Conservation (phyloP, 495 filamentous ascomycete species). For the Cercophora newfieldiana region DNA sequence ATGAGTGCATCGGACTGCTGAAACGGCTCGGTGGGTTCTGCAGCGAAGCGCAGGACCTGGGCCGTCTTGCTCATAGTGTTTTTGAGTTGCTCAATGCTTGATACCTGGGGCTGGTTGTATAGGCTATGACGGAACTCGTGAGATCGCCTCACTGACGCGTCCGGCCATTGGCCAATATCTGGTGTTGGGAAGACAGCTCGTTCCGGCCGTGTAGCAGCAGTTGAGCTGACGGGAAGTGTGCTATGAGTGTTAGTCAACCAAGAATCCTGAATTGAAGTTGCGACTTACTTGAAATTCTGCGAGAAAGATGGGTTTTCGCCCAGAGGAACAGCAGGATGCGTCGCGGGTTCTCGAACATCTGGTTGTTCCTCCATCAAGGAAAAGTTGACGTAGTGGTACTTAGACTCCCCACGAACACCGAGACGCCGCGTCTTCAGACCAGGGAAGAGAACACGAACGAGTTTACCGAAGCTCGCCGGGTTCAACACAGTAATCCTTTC, state of each 20-base stretch:
- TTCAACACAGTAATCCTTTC: slow-evolving; percentile 92
- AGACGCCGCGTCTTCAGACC: slow-evolving; percentile 88
- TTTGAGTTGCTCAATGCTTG: slow-evolving; percentile 45
- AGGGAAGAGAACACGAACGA: slow-evolving; percentile 93
- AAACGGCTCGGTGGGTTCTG: slow-evolving; percentile 51
- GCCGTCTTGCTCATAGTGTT: slow-evolving; percentile 55
- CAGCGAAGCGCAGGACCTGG: slow-evolving; percentile 66
- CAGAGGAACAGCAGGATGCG: slow-evolving; percentile 40
- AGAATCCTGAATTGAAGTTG: not conserved
- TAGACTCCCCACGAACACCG: slow-evolving; percentile 93
- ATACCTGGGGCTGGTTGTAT: slow-evolving; percentile 52
- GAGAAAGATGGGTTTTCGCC: slow-evolving; percentile 37
- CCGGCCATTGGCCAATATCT: slow-evolving; percentile 37
- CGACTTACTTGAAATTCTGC: slow-evolving; percentile 45
- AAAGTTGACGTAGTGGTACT: slow-evolving; percentile 96
- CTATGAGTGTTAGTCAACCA: slow-evolving; percentile 23
- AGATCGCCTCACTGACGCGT: slow-evolving; percentile 26
- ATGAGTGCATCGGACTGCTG: slow-evolving; percentile 65
- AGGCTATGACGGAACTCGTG: slow-evolving; percentile 43
- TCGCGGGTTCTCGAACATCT: slow-evolving; percentile 41
- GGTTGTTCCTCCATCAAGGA: slow-evolving; percentile 64
- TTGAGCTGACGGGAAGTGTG: slow-evolving; percentile 26
- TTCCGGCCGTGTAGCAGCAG: slow-evolving; percentile 42
- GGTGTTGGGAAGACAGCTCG: slow-evolving; percentile 71
- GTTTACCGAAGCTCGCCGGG: slow-evolving; percentile 94